Conservation (phyloP, 2,329 filamentous ascomycete genomes). For the Exophiala mesophila region DNA sequence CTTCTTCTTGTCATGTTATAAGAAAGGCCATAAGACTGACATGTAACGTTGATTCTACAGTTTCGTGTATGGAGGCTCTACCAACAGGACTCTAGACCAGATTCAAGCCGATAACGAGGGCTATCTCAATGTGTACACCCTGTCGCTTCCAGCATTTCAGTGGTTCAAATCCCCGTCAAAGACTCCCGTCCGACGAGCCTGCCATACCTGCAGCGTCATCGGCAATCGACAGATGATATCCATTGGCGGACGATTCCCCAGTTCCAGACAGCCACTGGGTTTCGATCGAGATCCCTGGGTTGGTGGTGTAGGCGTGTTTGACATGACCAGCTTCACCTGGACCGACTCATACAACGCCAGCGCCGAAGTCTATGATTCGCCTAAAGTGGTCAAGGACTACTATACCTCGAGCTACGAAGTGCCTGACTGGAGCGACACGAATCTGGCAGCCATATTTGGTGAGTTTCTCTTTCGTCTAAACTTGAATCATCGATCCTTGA, state of each 20-base stretch:
- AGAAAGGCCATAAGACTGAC: background rate
- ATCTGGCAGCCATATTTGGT: constrained; percentile 12
- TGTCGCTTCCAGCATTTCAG: constrained; percentile 19
- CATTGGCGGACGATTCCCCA: constrained; percentile 31
- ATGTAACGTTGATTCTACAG: constrained; percentile 2
- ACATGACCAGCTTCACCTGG: constrained; percentile 38
- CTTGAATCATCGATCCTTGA: background rate
- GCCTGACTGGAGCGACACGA: constrained; percentile 9
- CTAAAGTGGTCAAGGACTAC: constrained; percentile 31
- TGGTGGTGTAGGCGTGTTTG: constrained; percentile 38
- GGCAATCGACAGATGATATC: constrained; percentile 39
- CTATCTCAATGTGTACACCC: constrained; percentile 19
- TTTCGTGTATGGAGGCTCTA: constrained; percentile 19
- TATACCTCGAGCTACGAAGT: constrained; percentile 25
- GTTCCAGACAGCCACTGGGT: constrained; percentile 6
- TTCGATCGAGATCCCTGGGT: constrained; percentile 32
- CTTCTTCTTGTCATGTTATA: background rate
- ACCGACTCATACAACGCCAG: constrained; percentile 32
- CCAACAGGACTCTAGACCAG: constrained; percentile 9
- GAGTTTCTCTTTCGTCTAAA: background rate
- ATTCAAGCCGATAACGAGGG: constrained; percentile 10
- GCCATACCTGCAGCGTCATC: constrained; percentile 32
- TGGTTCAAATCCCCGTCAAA: constrained; percentile 26
- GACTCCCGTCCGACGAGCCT: constrained; percentile 11
- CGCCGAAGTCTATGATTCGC: constrained; percentile 32